Evolutionary conservation across 2,329 filamentous ascomycete genomes (phyloP).

Genomic region (Apiospora phragmitis): DNA sequence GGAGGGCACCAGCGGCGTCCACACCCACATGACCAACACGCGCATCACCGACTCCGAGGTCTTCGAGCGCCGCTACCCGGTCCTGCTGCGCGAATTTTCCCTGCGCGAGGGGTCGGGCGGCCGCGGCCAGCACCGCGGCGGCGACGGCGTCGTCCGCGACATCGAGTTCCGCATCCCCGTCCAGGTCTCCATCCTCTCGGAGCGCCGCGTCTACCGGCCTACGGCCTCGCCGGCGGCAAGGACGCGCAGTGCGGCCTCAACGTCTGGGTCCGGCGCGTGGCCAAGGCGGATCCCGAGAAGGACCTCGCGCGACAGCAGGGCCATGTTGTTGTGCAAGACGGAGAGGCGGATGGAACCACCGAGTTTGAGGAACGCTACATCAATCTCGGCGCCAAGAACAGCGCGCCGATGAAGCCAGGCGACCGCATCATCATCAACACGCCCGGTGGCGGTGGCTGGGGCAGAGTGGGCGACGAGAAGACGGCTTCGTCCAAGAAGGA

Average conservation of each 20-base stretch:
- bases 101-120: conserved; percentile 61
- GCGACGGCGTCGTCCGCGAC: conserved; percentile 69
- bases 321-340: conserved; percentile 21
- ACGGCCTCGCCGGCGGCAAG: conserved; percentile 80
- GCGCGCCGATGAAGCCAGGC: conserved; percentile 71
- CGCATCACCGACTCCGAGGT: conserved; percentile 74
- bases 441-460: conserved; percentile 80
- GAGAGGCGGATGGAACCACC: conserved; percentile 31
- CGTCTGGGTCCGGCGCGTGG: conserved; percentile 78
- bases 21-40: conserved; percentile 79
- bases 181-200: conserved; percentile 72
- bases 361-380: conserved; percentile 63
- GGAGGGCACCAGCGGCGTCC: conserved; percentile 69
- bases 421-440: conserved; percentile 78
- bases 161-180: conserved; percentile 74
- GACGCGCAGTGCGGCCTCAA: conserved; percentile 81
- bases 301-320: conserved; percentile 21
- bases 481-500: conserved; percentile 53
- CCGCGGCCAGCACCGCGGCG: conserved; percentile 61
- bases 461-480: conserved; percentile 58
- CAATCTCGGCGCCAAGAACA: conserved; percentile 79
- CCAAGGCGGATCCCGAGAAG: conserved; percentile 53
- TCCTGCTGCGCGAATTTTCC: conserved; percentile 65
- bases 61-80: conserved; percentile 72
- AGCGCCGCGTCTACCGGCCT: conserved; percentile 71